Conservation (phyloP, 768 basidiomycete genomes). For the Termitomyces sp. region DNA sequence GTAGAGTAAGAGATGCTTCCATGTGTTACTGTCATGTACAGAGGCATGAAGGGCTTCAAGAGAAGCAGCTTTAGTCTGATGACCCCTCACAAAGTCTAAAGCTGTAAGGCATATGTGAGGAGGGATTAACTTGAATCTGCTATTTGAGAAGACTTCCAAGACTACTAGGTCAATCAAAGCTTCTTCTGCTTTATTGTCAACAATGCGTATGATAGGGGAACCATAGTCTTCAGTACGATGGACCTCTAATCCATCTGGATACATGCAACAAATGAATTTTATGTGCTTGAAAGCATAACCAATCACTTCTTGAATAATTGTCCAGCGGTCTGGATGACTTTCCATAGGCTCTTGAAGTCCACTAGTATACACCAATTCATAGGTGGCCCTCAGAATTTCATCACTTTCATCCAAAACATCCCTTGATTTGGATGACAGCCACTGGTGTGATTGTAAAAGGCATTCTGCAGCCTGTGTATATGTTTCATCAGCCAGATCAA, state of each 20-base stretch:
- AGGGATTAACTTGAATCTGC: constrained; percentile 15
- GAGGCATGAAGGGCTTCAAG: neutral
- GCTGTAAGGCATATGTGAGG: constrained; percentile 7
- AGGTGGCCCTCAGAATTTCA: constrained; percentile 39
- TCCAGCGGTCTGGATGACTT: constrained; percentile 38
- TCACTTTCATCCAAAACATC: constrained; percentile 44
- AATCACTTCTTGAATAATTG: constrained; percentile 30
- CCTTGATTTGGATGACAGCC: constrained; percentile 21
- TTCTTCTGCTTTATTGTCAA: constrained; percentile 11
- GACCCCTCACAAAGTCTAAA: constrained; percentile 19
- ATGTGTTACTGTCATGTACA: neutral
- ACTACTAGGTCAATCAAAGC: constrained; percentile 11
- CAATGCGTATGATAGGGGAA: constrained; percentile 14
- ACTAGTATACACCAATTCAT: constrained; percentile 43
- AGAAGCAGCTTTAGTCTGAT: neutral
- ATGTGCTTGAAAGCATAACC: constrained; percentile 19
- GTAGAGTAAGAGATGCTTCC: neutral
- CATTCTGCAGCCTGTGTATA: constrained; percentile 5
- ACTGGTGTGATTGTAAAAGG: constrained; percentile 21
- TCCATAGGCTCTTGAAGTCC: constrained; percentile 32
- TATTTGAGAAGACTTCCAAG: constrained; percentile 16
- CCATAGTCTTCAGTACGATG: neutral
- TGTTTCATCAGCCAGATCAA: constrained; percentile 24
- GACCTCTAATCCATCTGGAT: constrained; percentile 17
- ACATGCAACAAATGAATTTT: constrained; percentile 2